Conservation (phyloP, 345 rosid species). For the Brassica napus region Da-Ae NC_063444.1:5965001-5965500, state of each 20-base stretch:
- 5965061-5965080: background rate
- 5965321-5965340: constrained; percentile 12
- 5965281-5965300: constrained; percentile 28
- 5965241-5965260: constrained; percentile 41
- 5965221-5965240: constrained; percentile 32
- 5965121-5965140: constrained; percentile 38
- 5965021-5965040: background rate
- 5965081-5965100: constrained; percentile 7
- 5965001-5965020: background rate
- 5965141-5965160: constrained; percentile 43
- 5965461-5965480: background rate
- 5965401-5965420: background rate
- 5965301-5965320: constrained; percentile 33
- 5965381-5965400: background rate
- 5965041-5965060: background rate
- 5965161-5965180: constrained; percentile 43
- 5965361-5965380: background rate
- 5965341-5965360: background rate
- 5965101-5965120: constrained; percentile 12
- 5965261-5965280: constrained; percentile 30
- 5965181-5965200: constrained; percentile 37
- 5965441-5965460: background rate
- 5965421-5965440: background rate
- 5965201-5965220: constrained; percentile 22
- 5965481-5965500: background rate